A percentile compares a stretch with the other conserved stretches of the same genome.
Evolutionary conservation across 768 basidiomycete species (phyloP).

Genomic region (Mycena venus): DNA sequence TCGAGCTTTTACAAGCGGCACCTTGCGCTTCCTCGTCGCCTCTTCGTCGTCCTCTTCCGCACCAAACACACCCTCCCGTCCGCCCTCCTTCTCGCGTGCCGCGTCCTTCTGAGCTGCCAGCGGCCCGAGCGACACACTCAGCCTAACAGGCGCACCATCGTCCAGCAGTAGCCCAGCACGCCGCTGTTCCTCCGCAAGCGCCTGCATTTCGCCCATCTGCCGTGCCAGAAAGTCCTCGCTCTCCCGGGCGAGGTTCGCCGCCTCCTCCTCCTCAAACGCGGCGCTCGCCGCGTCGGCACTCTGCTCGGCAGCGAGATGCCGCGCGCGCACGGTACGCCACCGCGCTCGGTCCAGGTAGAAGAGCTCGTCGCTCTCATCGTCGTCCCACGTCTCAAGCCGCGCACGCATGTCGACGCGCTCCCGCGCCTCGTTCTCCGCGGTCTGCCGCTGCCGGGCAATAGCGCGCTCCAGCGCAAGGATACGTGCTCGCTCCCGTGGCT

Average conservation of each 20-base stretch:
- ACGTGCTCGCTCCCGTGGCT: slow-evolving; percentile 87
- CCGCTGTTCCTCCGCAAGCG: slow-evolving; percentile 90
- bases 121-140: slow-evolving; percentile 80
- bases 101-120: slow-evolving; percentile 57
- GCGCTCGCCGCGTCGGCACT: slow-evolving; percentile 88
- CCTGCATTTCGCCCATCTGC: slow-evolving; percentile 97
- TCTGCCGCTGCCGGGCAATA: slow-evolving; percentile 77
- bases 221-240: slow-evolving; percentile 94
- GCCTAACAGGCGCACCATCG: slow-evolving; percentile 90
- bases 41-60: slow-evolving; percentile 93
- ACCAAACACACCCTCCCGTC: slow-evolving; percentile 75
- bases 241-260: slow-evolving; percentile 88
- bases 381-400: slow-evolving; percentile 90
- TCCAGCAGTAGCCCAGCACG: slow-evolving; percentile 92
- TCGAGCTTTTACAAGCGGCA: slow-evolving; percentile 92
- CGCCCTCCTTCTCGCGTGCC: slow-evolving; percentile 52
- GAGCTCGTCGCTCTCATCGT: slow-evolving; percentile 91
- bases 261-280: slow-evolving; percentile 86
- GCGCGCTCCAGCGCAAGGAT: slow-evolving; percentile 83
- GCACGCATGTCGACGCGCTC: slow-evolving; percentile 85
- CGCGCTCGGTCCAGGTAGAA: slow-evolving; percentile 93
- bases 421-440: slow-evolving; percentile 83
- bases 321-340: slow-evolving; percentile 85
- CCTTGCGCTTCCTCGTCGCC: slow-evolving; percentile 84
- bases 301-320: slow-evolving; percentile 82